Base-by-base conservation (phyloP, 208 protist genomes). In the Balamuthia mandrillaris region DNA sequence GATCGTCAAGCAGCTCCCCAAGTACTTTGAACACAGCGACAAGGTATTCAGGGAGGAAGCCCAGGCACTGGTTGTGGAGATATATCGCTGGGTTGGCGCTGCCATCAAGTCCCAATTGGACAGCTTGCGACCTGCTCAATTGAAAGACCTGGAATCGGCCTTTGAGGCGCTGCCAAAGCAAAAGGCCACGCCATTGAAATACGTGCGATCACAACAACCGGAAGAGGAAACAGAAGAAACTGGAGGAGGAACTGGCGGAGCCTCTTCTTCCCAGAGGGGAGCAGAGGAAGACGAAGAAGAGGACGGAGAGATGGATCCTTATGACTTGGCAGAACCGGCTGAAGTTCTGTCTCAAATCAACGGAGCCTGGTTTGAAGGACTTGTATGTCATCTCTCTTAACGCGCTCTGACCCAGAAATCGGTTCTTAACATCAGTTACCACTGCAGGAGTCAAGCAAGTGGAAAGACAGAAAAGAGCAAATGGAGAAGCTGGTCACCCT, bases 391-490 rank as follows among this genome's bases (percentile, higher is more conserved):
- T 4, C 74, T 44, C 9, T 27, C 18, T 31, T n/a, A 47, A 47
- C 9, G 37, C 49, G 51, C 37, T 87, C 12, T 16, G 1, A 16
- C 54, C 49, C 16, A 65, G 39, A 41, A 12, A 16, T n/a, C 14
- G 29, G 14, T 10, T 68, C 29, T n/a, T 68, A 27, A 27, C 18
- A 33, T 27, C 45, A 47, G 12, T 33, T n/a, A 7, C 2, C 16
- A 29, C 29, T 35, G 14, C 10, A 82, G 75, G 56, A 33, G 0
- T 82, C 75, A 29, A 6, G 52, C 14, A 90, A 88, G 56, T 90
- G 88, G 88, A 66, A 83, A n/a, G 49, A 60, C 18, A 72, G 88
- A 16, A 85, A 84, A 7, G 88, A 90, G 12, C 85, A 87, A 47
- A 78, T 90, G 31, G 81, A 90, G 21, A 29, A 2, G 6, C 35